Base-by-base conservation (phyloP, 805 yeast genomes). In the Wickerhamiella dianesei region DNA sequence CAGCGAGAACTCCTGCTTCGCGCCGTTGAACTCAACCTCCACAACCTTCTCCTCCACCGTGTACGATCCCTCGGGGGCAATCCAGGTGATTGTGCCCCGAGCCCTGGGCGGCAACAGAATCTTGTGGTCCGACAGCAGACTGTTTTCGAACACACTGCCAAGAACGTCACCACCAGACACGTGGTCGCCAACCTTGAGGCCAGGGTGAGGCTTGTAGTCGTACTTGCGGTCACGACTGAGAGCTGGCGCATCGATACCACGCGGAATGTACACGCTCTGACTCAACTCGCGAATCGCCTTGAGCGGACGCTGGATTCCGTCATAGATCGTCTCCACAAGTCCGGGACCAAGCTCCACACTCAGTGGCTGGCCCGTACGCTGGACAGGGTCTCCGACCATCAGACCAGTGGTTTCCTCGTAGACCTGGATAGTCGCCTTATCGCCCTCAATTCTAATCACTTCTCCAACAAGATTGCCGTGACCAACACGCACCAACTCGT, bases 351-450 rank as follows among this genome's bases (percentile, higher is more conserved):
- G 74, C 70, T 92, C 99, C 46, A 92, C 99, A 45, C 96, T 87
- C 58, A 92, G 74, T n/a, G 99, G 99, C 68, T 92, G 87, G 54
- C 98, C 98, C 4, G 98, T 92, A 72, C 98, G 81, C 60, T 85
- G 71, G 46, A 92, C 99, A 2, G 99, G 99, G 65, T 92, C 98
- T 61, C 99, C 99, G 42, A 92, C 97, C 41, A 96, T 89, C 49
- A 92, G 92, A 71, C 99, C 99, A 1, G 97, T 94, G 41, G 99
- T 92, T 69, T 92, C 99, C 72, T 92, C 99, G 67, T 92, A 92
- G 48, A 92, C 98, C 75, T 92, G 99, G 60, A 92, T 86, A 43
- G 98, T 92, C 50, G 96, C 96, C 69, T 88, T 89, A 65, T 92
- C 98, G 54, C 79, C 94, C 62, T 80, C 92, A 56, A 92, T 89